phyloP scores from a whole-genome alignment of 257 asterid species.

The Ligustrum vulgare region DNA sequence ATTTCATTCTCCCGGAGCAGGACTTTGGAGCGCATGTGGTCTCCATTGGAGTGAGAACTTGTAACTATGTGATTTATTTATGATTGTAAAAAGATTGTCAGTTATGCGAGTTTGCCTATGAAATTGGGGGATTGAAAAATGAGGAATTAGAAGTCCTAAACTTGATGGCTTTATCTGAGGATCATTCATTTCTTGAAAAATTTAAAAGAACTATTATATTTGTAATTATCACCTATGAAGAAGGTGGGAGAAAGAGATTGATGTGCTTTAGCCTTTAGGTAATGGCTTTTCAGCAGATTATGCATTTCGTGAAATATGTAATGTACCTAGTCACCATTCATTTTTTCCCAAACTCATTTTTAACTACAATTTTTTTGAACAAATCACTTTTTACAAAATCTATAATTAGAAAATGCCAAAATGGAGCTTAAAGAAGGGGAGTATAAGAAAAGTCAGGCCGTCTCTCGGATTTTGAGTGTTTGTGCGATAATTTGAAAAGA shows the following conservation, averaged over 20 bases:
- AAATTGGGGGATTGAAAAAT: neutral
- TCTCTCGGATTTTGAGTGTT: too few species aligned
- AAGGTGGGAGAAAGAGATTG: neutral
- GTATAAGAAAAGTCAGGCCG: neutral
- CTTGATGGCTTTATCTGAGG: neutral
- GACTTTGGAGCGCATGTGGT: neutral
- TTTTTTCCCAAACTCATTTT: too few species aligned
- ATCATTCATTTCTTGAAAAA: neutral
- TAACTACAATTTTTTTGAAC: too few species aligned
- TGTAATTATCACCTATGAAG: neutral
- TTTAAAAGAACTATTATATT: neutral
- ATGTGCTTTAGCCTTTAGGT: conserved; percentile 4
- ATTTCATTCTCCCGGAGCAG: neutral
- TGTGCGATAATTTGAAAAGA: too few species aligned
- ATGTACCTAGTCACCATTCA: neutral
- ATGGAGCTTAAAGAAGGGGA: too few species aligned
- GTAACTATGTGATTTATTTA: neutral
- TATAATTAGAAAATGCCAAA: too few species aligned
- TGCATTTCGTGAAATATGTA: neutral
- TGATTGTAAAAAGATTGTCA: neutral
- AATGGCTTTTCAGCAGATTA: neutral
- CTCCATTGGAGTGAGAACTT: neutral
- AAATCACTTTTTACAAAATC: too few species aligned
- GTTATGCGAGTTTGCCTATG: neutral
- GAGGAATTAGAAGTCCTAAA: neutral